Percentiles rank a stretch among this genome's conserved stretches.
These are phyloP conservation scores for Penicillium sp. DNA, from an alignment of 2,329 filamentous ascomycete genomes.

Conservation along the genomic window DNA sequence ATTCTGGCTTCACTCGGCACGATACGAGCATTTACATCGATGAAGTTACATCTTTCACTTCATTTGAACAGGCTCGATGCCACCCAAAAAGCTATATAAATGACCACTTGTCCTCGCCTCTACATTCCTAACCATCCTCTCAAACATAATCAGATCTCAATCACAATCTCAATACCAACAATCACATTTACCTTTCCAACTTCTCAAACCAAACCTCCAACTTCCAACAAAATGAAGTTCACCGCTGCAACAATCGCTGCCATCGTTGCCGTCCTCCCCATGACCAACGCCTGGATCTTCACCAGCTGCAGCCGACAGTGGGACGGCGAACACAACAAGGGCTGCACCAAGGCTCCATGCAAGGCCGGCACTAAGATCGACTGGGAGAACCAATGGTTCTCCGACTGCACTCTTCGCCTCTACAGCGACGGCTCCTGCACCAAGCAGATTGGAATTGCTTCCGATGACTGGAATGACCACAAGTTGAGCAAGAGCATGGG, in stretches of 20 bases:
- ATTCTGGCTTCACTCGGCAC: background rate
- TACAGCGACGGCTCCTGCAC: slow-evolving; percentile 6
- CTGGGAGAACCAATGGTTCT: slow-evolving; percentile 5
- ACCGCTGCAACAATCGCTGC: slow-evolving; percentile 5
- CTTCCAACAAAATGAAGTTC: slow-evolving; percentile 9
- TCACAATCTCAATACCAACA: background rate
- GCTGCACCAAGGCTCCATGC: slow-evolving; percentile 4
- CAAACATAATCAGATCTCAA: background rate
- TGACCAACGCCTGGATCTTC: slow-evolving; percentile 16
- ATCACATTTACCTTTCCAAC: background rate
- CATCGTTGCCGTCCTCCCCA: slow-evolving; percentile 5
- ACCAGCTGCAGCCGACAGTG: slow-evolving; percentile 8
- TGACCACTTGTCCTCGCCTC: background rate
- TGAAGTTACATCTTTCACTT: background rate
- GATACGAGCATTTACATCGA: slow-evolving; percentile 1
- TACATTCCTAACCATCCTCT: background rate
- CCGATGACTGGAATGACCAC: slow-evolving; percentile 10
- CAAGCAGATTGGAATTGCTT: slow-evolving; percentile 11
- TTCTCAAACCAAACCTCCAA: background rate
- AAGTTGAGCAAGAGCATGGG: slow-evolving; percentile 2
- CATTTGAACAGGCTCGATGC: background rate
- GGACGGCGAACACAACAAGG: slow-evolving; percentile 5
- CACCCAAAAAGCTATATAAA: background rate
- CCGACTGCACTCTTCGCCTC: slow-evolving; percentile 7
- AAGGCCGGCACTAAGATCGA: slow-evolving; percentile 4